Conservation (phyloP, 2,329 filamentous ascomycete genomes). For the Arthrobotrys entomopaga region DNA sequence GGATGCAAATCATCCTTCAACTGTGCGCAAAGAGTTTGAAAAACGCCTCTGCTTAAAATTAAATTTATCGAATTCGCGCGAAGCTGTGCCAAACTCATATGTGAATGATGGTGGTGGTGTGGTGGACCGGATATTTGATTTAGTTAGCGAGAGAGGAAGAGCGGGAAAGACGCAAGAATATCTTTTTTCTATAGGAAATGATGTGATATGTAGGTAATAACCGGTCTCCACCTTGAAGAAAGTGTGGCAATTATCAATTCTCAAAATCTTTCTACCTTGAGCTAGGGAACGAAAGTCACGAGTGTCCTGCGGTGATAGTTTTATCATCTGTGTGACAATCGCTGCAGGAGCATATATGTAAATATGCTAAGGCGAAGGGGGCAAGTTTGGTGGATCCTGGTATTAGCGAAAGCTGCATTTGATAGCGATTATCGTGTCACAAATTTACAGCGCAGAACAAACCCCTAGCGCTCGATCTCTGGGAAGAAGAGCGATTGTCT, state of each 20-base stretch:
- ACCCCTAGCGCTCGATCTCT: constrained; percentile 5
- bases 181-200: constrained; percentile 24
- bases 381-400: constrained; percentile 14
- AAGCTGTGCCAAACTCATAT: not conserved
- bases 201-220: constrained; percentile 24
- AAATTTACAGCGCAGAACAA: not conserved
- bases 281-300: constrained; percentile 22
- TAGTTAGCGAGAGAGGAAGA: constrained; percentile 37
- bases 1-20: too few species aligned
- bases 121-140: constrained; percentile 33
- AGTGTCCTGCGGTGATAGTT: constrained; percentile 35
- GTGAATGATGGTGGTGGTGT: constrained; percentile 9
- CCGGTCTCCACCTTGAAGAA: constrained; percentile 22
- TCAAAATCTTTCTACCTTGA: constrained; percentile 2
- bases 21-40: too few species aligned
- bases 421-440: constrained; percentile 54
- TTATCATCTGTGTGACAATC: constrained; percentile 8
- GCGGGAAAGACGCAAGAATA: constrained; percentile 53
- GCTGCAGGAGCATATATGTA: constrained; percentile 14
- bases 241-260: constrained; percentile 35
- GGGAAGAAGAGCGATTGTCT: constrained; percentile 15
- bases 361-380: not conserved
- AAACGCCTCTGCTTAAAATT: not conserved
- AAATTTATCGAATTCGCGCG: not conserved
- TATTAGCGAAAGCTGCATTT: constrained; percentile 17